A percentile compares a stretch with the other conserved stretches of the same genome.
Conservation (phyloP, 371 early-diverging fungal species). For the Mucor circinelloides region DNA sequence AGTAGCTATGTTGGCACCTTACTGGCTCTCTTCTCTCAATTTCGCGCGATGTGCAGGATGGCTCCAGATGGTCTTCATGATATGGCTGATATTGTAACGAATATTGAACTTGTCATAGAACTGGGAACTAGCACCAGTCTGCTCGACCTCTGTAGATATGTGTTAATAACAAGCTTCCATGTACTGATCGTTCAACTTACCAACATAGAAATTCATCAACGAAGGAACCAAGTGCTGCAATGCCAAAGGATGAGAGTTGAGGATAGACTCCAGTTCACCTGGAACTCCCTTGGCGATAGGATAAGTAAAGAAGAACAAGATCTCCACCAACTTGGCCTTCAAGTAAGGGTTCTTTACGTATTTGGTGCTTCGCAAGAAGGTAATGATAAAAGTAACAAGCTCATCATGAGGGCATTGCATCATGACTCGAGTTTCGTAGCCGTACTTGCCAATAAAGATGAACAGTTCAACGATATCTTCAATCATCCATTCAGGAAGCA, state of each 20-base stretch:
- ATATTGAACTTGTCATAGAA: slow-evolving; percentile 99
- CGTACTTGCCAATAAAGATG: slow-evolving; percentile 63
- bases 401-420: slow-evolving; percentile 65
- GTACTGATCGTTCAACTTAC: slow-evolving; percentile 32
- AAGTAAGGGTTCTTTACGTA: slow-evolving; percentile 94
- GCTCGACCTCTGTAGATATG: slow-evolving; percentile 79
- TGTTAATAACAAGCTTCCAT: neutral
- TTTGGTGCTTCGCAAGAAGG: slow-evolving; percentile 73
- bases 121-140: slow-evolving; percentile 89
- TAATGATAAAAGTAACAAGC: slow-evolving; percentile 78
- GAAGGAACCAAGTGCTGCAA: slow-evolving; percentile 76
- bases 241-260: slow-evolving; percentile 76
- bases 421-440: slow-evolving; percentile 65
- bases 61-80: slow-evolving; percentile 86
- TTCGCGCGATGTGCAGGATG: slow-evolving; percentile 66
- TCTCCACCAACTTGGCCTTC: slow-evolving; percentile 93
- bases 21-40: slow-evolving; percentile 65
- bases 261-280: slow-evolving; percentile 69
- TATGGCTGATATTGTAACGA: slow-evolving; percentile 94
- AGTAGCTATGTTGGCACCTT: slow-evolving; percentile 9
- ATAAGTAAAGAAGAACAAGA: slow-evolving; percentile 76
- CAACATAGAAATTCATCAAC: slow-evolving; percentile 89
- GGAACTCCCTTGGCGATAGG: slow-evolving; percentile 48
- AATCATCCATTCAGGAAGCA: slow-evolving; percentile 92
- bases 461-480: slow-evolving; percentile 85